Evolutionary conservation across 495 filamentous ascomycete genomes (phyloP).

Genomic region (Daldinia childiae): DNA sequence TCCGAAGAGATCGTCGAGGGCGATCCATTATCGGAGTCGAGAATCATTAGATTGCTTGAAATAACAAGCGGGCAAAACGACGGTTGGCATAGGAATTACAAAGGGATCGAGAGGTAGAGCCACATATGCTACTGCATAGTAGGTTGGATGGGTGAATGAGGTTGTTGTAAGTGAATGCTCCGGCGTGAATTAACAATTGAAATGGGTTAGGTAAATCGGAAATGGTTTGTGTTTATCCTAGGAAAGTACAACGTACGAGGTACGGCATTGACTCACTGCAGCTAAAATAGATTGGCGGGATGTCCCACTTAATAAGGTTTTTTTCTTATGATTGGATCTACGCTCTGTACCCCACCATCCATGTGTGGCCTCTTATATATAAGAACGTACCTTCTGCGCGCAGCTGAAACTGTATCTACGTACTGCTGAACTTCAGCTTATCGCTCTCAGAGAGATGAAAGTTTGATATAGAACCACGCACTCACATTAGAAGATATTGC

Average conservation of each 20-base stretch:
- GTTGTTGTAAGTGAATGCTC: neutral
- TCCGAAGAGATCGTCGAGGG: slow-evolving; percentile 34
- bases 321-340: slow-evolving; percentile 27
- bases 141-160: slow-evolving; percentile 2
- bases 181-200: neutral
- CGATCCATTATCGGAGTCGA: slow-evolving; percentile 34
- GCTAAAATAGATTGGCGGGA: slow-evolving; percentile 21
- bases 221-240: neutral
- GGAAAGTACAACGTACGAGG: slow-evolving; percentile 14
- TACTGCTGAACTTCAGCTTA: slow-evolving; percentile 2
- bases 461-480: neutral
- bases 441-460: neutral
- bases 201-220: slow-evolving; percentile 6
- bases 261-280: slow-evolving; percentile 36
- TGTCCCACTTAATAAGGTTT: slow-evolving; percentile 35
- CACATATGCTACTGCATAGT: neutral
- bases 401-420: slow-evolving; percentile 25
- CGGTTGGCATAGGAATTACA: neutral
- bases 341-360: slow-evolving; percentile 8
- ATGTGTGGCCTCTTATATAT: neutral
- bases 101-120: neutral
- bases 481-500: neutral
- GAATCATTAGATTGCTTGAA: slow-evolving; percentile 22
- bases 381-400: slow-evolving; percentile 3
- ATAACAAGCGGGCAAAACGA: neutral